Evolutionary conservation across 2,329 filamentous ascomycete species (phyloP), one percentile per base, ranked within the genome.

Genomic region (Thermoascus crustaceus): DNA sequence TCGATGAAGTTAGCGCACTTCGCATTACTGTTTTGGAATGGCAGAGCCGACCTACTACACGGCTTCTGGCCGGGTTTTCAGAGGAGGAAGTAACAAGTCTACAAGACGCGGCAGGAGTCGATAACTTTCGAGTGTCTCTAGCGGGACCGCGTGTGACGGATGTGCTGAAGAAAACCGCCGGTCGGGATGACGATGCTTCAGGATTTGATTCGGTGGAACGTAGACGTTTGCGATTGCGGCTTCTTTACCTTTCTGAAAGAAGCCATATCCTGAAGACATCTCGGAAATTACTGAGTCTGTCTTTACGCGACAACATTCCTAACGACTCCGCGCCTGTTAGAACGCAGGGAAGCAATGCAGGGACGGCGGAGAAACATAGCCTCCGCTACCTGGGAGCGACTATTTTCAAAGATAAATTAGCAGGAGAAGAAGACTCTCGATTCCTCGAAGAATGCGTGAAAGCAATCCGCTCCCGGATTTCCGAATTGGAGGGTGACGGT

Each of bases 1-100:
- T 95, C 45, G 86, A 91, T 58, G 80, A 95, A 57, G 68, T 91
- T 27, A 76, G 81, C 8, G 87, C 89, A 17, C 68, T 98, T 50
- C 77, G 91, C 40, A 71, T 94, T 27, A 80, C 80, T 2, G 67
- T 93, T 5, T 64, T 91, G 30, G 91, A 96, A 69, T 84, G 82
- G 70, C 89, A 96, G 62, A 76, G 75, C 44, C 77, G 86, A 22
- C 69, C 86, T n/a, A 71, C 76, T n/a, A 71, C 72, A 30, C 80
- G 87, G 48, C 72, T 95, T 1, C 69, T 78, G 26, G 75, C 74
- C 9, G 76, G 78, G 1, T 76, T 89, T 38, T 86, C 85, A 0
- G 78, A 80, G 30, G 85, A 91, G 48, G 85, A 93, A 66, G 69
- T 78, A 10, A 72, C 79, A 37, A 87, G 85, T 50, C 64, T 93